Base-by-base conservation (phyloP, 768 basidiomycete species). In the Pleurotus cornucopiae region DNA sequence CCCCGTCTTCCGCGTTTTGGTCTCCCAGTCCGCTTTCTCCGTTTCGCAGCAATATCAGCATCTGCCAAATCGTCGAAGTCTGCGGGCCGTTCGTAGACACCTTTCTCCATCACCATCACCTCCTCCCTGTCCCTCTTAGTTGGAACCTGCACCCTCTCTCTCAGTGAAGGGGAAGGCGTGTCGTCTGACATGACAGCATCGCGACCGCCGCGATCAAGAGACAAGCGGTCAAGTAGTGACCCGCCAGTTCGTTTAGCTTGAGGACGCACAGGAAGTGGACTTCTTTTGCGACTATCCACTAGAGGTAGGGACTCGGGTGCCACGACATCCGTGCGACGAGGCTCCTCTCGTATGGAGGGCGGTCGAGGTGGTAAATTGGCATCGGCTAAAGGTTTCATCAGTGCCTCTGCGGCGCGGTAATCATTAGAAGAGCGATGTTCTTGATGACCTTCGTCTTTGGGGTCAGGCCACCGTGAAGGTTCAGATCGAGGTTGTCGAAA, bases 121-220 rank as follows among this genome's bases (percentile, higher is more conserved):
- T 74, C 73, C 0, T 73, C 71, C 26, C 68, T 64, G 57, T 73
- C 73, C 57, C 76, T 64, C 61, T 77, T 77, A 26, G 71, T 66
- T 6, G 75, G 75, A 20, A 76, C 66, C 45, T 67, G 64, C 2
- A 76, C 67, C 52, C 76, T 64, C 43, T 76, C 75, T 23, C 71
- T 68, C 57, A 76, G 62, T 2, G 75, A 72, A 25, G 64, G 63
- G 13, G 69, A 58, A 13, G 49, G 54, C 23, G 54, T 48, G 5
- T 34, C 23, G 23, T 56, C 61, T 7, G 30, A 34, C 26, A 57
- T 41, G 11, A 55, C 46, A 2, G 56, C 11, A 7, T 60, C 55
- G 21, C 57, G 56, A 20, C 58, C 56, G 25, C 45, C 4, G 25
- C 62, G 60, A 39, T 64, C 66, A 47, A 68, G 56, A 9, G 69